These are phyloP conservation scores for Grifola frondosa DNA, from an alignment of 1,284 basidiomycete species.

Conservation along the genomic window DNA sequence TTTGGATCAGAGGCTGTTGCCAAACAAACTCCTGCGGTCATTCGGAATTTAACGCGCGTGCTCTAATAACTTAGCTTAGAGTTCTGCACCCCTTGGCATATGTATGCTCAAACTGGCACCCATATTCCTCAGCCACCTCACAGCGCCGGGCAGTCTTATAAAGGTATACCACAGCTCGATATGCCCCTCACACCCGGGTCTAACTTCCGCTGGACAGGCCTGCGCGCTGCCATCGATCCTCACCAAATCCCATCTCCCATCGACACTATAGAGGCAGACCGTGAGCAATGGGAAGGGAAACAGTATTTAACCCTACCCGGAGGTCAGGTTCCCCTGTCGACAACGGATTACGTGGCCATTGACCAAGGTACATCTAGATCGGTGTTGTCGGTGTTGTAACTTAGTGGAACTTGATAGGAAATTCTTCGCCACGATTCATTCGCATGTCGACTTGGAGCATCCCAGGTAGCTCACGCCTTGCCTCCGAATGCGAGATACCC, in stretches of 20 bases:
- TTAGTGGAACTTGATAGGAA: conserved; percentile 41
- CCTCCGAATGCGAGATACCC: conserved; percentile 82
- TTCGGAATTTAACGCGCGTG: too few species aligned
- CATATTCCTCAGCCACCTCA: conserved; percentile 83
- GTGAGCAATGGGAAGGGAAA: conserved; percentile 79
- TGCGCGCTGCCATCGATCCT: conserved; percentile 85
- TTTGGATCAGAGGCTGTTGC: too few species aligned
- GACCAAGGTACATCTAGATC: conserved; percentile 76
- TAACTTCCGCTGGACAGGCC: conserved; percentile 41
- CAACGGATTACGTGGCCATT: conserved; percentile 84
- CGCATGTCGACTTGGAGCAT: conserved; percentile 70
- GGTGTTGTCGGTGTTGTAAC: neutral
- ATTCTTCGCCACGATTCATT: conserved; percentile 68
- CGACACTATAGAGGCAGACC: conserved; percentile 81
- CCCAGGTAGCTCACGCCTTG: conserved; percentile 80
- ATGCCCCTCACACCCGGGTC: neutral
- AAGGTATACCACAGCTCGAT: conserved; percentile 45
- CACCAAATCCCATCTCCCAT: conserved; percentile 91
- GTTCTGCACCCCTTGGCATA: conserved; percentile 3
- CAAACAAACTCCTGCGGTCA: too few species aligned
- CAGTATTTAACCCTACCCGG: conserved; percentile 78
- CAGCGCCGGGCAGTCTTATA: conserved; percentile 67
- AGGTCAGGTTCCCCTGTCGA: conserved; percentile 78
- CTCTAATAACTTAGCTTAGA: too few species aligned
- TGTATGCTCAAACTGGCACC: conserved; percentile 26